Conservation (phyloP, 2,329 filamentous ascomycete species). For the Colletotrichum tropicicola region DNA sequence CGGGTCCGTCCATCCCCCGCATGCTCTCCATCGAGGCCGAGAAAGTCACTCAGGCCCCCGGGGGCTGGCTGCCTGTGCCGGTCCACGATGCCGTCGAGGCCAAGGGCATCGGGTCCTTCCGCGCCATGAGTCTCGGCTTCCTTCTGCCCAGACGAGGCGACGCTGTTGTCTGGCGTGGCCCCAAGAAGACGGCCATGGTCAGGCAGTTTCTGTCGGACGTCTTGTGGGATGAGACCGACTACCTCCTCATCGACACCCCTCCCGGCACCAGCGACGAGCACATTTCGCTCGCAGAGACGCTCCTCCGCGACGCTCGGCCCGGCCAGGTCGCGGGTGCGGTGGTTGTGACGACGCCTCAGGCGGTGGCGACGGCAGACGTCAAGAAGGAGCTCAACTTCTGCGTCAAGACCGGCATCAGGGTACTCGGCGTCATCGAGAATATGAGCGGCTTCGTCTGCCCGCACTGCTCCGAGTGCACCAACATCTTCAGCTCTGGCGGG, state of each 20-base stretch:
- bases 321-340: constrained; percentile 86
- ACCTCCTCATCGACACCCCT: constrained; percentile 92
- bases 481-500: constrained; percentile 92
- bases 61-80: constrained; percentile 89
- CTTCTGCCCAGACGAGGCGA: constrained; percentile 84
- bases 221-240: constrained; percentile 88
- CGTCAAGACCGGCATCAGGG: constrained; percentile 79
- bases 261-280: constrained; percentile 97
- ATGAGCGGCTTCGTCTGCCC: constrained; percentile 94
- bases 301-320: constrained; percentile 69
- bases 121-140: constrained; percentile 94
- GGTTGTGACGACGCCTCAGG: constrained; percentile 95
- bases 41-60: constrained; percentile 90
- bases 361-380: constrained; percentile 91
- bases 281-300: constrained; percentile 90
- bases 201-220: constrained; percentile 95
- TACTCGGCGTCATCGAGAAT: constrained; percentile 94
- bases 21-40: constrained; percentile 90
- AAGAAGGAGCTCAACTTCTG: constrained; percentile 96
- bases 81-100: constrained; percentile 73
- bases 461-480: constrained; percentile 84
- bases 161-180: constrained; percentile 96
- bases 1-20: constrained; percentile 93
- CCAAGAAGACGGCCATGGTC: constrained; percentile 99
- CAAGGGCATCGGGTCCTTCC: constrained; percentile 68